These are phyloP conservation scores for Monilinia laxa DNA, from an alignment of 2,329 filamentous ascomycete genomes.

Conservation along the genomic window DNA sequence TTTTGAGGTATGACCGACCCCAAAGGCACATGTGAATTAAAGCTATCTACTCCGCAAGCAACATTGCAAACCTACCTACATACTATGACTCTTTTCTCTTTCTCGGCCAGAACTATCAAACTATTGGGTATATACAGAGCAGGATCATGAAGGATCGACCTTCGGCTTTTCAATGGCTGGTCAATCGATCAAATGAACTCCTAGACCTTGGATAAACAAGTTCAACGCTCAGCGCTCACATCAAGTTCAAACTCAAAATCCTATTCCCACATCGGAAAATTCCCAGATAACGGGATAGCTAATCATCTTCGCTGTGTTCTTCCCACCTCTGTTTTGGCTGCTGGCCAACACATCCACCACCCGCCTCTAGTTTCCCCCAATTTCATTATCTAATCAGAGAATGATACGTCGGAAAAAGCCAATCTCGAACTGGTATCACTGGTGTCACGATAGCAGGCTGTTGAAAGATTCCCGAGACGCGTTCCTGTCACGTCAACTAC, in stretches of 20 bases:
- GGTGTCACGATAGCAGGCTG: background rate
- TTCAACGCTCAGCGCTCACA: background rate
- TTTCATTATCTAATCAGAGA: background rate
- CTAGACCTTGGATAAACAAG: background rate
- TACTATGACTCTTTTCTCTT: background rate
- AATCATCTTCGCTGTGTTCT: too few species aligned
- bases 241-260: background rate
- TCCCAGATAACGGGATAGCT: background rate
- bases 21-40: background rate
- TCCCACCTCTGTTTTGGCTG: background rate
- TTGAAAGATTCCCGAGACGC: constrained; percentile 16
- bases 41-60: background rate
- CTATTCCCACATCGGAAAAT: background rate
- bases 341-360: constrained; percentile 6
- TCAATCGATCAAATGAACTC: background rate
- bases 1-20: background rate
- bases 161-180: background rate
- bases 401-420: constrained; percentile 19
- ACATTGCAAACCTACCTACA: background rate
- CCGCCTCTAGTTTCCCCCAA: constrained; percentile 11
- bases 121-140: background rate
- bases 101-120: background rate
- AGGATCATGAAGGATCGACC: background rate
- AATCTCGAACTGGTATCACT: background rate
- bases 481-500: constrained; percentile 13